These are phyloP conservation scores for Geranomyces variabilis DNA, from an alignment of 192 early-diverging fungal species.

Conservation along the genomic window DNA sequence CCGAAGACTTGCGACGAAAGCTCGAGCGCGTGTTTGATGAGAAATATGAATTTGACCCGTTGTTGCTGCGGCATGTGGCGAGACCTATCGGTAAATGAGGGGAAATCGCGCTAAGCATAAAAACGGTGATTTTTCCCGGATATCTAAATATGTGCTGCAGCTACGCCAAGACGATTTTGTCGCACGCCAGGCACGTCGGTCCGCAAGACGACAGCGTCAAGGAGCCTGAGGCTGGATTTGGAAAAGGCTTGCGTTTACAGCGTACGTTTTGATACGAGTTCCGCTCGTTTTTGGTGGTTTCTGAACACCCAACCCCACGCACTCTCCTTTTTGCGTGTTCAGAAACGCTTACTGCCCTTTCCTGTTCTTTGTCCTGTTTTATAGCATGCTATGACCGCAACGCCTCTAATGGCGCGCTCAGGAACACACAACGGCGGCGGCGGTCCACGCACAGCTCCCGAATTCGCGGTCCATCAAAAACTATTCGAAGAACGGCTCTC, in stretches of 20 bases:
- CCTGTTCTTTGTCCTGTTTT: background rate
- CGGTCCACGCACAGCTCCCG: background rate
- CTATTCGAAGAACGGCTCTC: too few relatives aligned
- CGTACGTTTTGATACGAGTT: too few relatives aligned
- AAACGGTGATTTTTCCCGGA: too few relatives aligned
- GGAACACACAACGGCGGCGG: too few relatives aligned
- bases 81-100: conserved; percentile 11
- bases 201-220: conserved; percentile 9
- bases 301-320: too few relatives aligned
- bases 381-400: conserved; percentile 4
- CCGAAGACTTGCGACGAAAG: conserved; percentile 16
- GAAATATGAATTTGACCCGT: conserved; percentile 25
- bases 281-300: background rate
- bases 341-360: too few relatives aligned
- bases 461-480: background rate
- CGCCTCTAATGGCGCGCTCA: conserved; percentile 10
- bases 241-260: background rate
- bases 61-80: background rate
- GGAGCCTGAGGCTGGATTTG: conserved; percentile 1
- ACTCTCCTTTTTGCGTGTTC: too few relatives aligned
- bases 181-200: conserved; percentile 18
- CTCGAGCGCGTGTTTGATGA: conserved; percentile 11
- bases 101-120: too few relatives aligned
- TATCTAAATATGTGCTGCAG: too few relatives aligned
- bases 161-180: conserved; percentile 20